These are phyloP conservation scores for Penicillium canescens DNA, from an alignment of 495 filamentous ascomycete species.

Conservation along the genomic window DNA sequence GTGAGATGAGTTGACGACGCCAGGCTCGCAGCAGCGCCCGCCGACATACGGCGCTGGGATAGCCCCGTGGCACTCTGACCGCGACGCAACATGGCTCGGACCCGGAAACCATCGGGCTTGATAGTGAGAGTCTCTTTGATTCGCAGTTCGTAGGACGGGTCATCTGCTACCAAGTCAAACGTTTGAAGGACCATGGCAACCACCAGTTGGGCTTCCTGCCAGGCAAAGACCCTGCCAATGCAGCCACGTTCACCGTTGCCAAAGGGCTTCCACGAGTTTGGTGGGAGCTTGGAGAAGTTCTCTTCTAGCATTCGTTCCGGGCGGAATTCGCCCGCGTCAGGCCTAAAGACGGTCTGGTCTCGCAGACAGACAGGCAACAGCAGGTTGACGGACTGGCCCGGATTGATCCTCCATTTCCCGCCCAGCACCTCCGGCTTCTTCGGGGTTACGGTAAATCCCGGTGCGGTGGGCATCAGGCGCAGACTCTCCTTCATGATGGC, in stretches of 20 bases:
- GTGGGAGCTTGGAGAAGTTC: not conserved
- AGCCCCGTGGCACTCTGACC: not conserved
- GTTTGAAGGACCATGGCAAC: not conserved
- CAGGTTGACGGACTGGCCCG: not conserved
- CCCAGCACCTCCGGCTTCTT: not conserved
- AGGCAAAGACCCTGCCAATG: not conserved
- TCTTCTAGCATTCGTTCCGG: not conserved
- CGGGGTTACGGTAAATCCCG: not conserved
- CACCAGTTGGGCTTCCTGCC: slow-evolving; percentile 1
- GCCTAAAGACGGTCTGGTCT: not conserved
- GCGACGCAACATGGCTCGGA: not conserved
- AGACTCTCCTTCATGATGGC: not conserved
- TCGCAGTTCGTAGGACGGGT: not conserved
- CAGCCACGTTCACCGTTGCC: not conserved
- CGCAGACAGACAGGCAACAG: not conserved
- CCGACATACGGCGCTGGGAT: not conserved
- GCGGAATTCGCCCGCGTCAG: not conserved
- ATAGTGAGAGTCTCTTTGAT: not conserved
- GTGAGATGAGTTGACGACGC: no score
- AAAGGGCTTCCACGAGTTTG: not conserved
- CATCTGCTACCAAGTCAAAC: not conserved
- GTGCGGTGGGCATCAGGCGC: not conserved
- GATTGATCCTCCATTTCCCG: not conserved
- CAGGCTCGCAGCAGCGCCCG: no score
- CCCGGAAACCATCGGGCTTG: not conserved